Base-by-base conservation (phyloP, 2,329 filamentous ascomycete species). In the Xylaria sp. region DNA sequence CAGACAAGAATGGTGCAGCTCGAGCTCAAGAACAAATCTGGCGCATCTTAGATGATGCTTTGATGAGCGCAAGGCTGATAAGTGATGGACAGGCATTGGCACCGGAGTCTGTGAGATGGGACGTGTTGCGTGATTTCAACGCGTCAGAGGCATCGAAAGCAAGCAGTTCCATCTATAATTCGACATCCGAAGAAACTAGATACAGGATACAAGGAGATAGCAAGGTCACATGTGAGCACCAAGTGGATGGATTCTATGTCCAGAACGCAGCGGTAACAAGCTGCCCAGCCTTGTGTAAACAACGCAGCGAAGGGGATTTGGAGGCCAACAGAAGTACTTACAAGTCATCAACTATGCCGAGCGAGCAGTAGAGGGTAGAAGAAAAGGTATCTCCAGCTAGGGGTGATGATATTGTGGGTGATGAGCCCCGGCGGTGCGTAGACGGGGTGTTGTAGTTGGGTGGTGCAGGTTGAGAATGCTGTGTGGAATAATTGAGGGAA, bases 51-150 rank as follows among this genome's bases (percentile, higher is more conserved):
- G 78, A 77, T 75, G 78, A 76, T 78, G 80, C 73, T 75, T 81
- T 76, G 82, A 83, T 82, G 82, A 81, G 81, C 79, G 78, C 82
- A 75, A 85, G 84, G 84, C 83, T 85, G 83, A 81, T 77, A 75
- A 73, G 75, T 75, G 81, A 79, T 80, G 77, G 74, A 76, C 79
- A 75, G 81, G 82, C 81, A 87, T 86, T 77, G 75, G 68, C 66
- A 72, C 50, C 72, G 69, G 69, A 73, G 65, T 66, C 65, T 66
- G 63, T 69, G 58, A 62, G 68, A 62, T 64, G 21, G 57, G 71
- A 71, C 65, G 63, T 58, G 63, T 57, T 70, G 71, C 62, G 40
- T 68, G 64, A 60, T 47, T 70, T 69, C 69, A 69, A 71, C 72
- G 69, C 73, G 74, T 75, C 67, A 42, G 66, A 53, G 62, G 70